phyloP scores from a whole-genome alignment of 495 filamentous ascomycete genomes.

The Patellaria atrata region DNA sequence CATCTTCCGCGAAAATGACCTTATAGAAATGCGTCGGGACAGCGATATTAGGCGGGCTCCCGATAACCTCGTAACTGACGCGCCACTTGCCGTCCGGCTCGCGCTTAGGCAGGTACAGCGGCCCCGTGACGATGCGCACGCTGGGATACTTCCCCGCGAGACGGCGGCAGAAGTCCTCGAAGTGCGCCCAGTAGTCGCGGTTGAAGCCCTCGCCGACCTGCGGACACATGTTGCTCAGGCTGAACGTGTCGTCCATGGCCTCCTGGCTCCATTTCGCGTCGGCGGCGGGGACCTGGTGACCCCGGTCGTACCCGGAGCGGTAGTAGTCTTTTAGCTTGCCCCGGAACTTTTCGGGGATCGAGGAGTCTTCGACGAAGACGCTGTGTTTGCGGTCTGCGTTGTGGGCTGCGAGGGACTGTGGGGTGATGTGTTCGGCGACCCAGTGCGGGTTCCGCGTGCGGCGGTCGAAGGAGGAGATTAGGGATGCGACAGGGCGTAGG shows the following conservation, averaged over 20 bases:
- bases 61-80: constrained; percentile 93
- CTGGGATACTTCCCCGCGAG: constrained; percentile 69
- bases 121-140: constrained; percentile 85
- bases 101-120: constrained; percentile 73
- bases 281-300: constrained; percentile 81
- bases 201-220: constrained; percentile 98
- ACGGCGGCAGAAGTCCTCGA: constrained; percentile 88
- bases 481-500: constrained; percentile 53
- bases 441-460: constrained; percentile 84
- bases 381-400: constrained; percentile 76
- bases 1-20: constrained; percentile 89
- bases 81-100: constrained; percentile 86
- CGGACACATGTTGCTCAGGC: constrained; percentile 89
- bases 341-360: constrained; percentile 73
- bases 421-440: constrained; percentile 96
- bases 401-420: constrained; percentile 57
- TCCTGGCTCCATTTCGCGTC: constrained; percentile 90
- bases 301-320: constrained; percentile 66
- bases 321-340: constrained; percentile 84
- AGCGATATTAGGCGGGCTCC: constrained; percentile 81
- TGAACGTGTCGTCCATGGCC: constrained; percentile 90
- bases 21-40: constrained; percentile 99
- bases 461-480: constrained; percentile 80
- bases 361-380: constrained; percentile 64
- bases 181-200: constrained; percentile 96